These are phyloP conservation scores for Pichia scutulata DNA, from an alignment of 805 yeast genomes.

Conservation along the genomic window DNA sequence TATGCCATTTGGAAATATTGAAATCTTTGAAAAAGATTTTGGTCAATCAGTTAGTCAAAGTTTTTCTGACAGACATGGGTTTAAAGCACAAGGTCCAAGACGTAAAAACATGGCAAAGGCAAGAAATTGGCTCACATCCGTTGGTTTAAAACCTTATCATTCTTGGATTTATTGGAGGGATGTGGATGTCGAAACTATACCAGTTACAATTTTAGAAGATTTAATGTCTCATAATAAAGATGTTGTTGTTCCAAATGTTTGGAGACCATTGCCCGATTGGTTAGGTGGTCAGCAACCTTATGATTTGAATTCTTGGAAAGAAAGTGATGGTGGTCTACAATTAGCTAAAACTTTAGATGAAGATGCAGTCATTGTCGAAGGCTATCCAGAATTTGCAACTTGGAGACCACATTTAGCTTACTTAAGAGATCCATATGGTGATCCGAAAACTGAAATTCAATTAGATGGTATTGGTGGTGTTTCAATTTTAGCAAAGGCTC, in stretches of 20 bases:
- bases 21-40: slow-evolving; percentile 84
- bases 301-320: slow-evolving; percentile 82
- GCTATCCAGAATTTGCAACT: slow-evolving; percentile 93
- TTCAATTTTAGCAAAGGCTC: slow-evolving; percentile 80
- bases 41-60: slow-evolving; percentile 93
- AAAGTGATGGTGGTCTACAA: slow-evolving; percentile 72
- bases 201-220: slow-evolving; percentile 80
- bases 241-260: slow-evolving; percentile 90
- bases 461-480: slow-evolving; percentile 98
- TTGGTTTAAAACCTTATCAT: slow-evolving; percentile 84
- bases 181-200: slow-evolving; percentile 91
- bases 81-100: slow-evolving; percentile 92
- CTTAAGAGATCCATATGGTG: slow-evolving; percentile 90
- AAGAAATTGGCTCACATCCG: slow-evolving; percentile 85
- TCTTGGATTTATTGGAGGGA: slow-evolving; percentile 98
- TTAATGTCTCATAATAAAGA: slow-evolving; percentile 87
- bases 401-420: slow-evolving; percentile 98
- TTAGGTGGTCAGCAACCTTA: slow-evolving; percentile 78
- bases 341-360: slow-evolving; percentile 74
- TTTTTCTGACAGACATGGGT: slow-evolving; percentile 89
- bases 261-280: slow-evolving; percentile 89
- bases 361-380: slow-evolving; percentile 95
- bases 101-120: slow-evolving; percentile 94
- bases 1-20: slow-evolving; percentile 76
- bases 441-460: slow-evolving; percentile 87